Percentiles rank a stretch among this genome's conserved stretches.
Conservation (phyloP, 2,329 filamentous ascomycete genomes). For the Fusarium cicatricum region DNA sequence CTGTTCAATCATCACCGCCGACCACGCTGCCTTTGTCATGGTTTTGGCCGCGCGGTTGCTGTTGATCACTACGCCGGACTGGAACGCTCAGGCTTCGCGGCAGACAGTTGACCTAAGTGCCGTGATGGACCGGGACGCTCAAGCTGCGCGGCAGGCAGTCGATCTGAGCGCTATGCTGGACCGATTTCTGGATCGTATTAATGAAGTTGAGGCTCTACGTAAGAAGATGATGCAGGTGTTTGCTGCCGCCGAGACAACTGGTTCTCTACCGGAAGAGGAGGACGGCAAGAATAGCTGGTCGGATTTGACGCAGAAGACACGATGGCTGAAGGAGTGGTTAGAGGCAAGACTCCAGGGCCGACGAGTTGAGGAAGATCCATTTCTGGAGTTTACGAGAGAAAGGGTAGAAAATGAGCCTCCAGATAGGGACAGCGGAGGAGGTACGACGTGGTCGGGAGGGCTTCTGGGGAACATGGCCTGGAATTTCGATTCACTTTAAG, state of each 20-base stretch:
- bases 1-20: slow-evolving; percentile 33
- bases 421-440: not conserved
- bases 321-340: slow-evolving; percentile 46
- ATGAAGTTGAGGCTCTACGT: slow-evolving; percentile 16
- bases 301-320: slow-evolving; percentile 37
- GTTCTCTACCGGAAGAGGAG: slow-evolving; percentile 30
- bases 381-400: not conserved
- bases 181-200: slow-evolving; percentile 15
- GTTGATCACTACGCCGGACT: slow-evolving; percentile 37
- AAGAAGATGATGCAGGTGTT: slow-evolving; percentile 17
- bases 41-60: slow-evolving; percentile 36
- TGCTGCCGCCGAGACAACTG: not conserved
- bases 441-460: slow-evolving; percentile 33
- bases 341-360: slow-evolving; percentile 35
- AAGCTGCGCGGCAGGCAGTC: slow-evolving; percentile 29
- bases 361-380: slow-evolving; percentile 2
- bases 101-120: too few species aligned
- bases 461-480: slow-evolving; percentile 37
- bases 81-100: too few species aligned
- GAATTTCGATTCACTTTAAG: slow-evolving; percentile 22
- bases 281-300: slow-evolving; percentile 19
- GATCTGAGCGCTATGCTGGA: slow-evolving; percentile 26
- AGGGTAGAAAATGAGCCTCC: not conserved
- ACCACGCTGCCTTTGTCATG: slow-evolving; percentile 35
- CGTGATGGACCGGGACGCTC: too few species aligned